Percentiles rank a stretch among this genome's conserved stretches.
Conservation (phyloP, 495 filamentous ascomycete genomes). For the Eremomyces bilateralis region DNA sequence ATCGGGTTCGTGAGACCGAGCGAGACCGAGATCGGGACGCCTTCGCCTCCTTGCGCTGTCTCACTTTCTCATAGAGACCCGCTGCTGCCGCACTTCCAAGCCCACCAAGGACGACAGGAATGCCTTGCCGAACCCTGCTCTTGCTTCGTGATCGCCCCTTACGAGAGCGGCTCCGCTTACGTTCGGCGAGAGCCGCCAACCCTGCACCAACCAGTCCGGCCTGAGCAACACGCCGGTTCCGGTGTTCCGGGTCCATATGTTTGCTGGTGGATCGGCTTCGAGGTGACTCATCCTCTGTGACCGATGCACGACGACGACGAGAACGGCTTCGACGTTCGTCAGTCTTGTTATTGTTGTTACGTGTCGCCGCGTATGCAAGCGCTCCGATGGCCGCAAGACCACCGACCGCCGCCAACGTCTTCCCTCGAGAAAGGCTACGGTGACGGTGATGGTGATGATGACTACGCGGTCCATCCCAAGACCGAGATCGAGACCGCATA, state of each 20-base stretch:
- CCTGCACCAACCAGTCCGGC: slow-evolving; percentile 62
- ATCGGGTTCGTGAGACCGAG: slow-evolving; percentile 21
- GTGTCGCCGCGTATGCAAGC: slow-evolving; percentile 35
- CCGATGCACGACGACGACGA: slow-evolving; percentile 34
- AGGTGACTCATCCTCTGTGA: slow-evolving; percentile 16
- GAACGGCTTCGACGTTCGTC: slow-evolving; percentile 46
- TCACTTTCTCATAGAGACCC: slow-evolving; percentile 59
- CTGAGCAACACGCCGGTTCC: slow-evolving; percentile 49
- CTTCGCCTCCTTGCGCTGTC: slow-evolving; percentile 42
- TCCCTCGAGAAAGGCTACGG: slow-evolving; percentile 32
- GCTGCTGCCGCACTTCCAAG: slow-evolving; percentile 58
- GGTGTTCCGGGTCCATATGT: slow-evolving; percentile 32
- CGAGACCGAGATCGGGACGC: slow-evolving; percentile 21
- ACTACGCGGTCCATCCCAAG: slow-evolving; percentile 6
- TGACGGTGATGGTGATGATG: slow-evolving; percentile 15
- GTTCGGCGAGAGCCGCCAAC: slow-evolving; percentile 52
- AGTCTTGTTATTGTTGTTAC: slow-evolving; percentile 38
- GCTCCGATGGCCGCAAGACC: slow-evolving; percentile 41
- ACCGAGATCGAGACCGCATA: slow-evolving; percentile 20
- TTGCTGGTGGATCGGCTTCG: slow-evolving; percentile 16
- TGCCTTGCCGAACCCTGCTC: slow-evolving; percentile 35
- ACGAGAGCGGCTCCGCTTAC: slow-evolving; percentile 51
- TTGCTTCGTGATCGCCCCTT: slow-evolving; percentile 32
- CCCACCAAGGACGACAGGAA: slow-evolving; percentile 51
- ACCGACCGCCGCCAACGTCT: slow-evolving; percentile 45